A percentile compares a stretch with the other conserved stretches of the same genome.
These are phyloP conservation scores for Schoenoplectus tabernaemontani DNA, from an alignment of 202 grass and related monocot genomes.

Conservation along the genomic window DNA sequence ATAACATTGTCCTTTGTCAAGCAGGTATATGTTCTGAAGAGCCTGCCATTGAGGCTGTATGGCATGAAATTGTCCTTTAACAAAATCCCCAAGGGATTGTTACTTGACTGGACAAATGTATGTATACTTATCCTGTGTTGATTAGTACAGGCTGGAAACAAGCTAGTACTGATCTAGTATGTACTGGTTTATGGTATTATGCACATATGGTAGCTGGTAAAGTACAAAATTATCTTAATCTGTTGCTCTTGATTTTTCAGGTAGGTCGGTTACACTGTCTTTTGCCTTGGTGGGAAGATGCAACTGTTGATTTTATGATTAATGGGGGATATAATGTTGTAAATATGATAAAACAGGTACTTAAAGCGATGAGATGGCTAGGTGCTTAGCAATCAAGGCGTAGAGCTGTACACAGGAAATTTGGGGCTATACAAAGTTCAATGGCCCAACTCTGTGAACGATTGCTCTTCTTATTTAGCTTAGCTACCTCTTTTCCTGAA, in stretches of 20 bases:
- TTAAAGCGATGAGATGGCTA: not conserved
- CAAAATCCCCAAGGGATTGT: constrained; percentile 32
- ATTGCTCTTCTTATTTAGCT: not conserved
- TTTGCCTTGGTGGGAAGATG: constrained; percentile 94
- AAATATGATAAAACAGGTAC: constrained; percentile 67
- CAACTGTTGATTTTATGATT: constrained; percentile 84
- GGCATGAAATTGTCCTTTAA: constrained; percentile 52
- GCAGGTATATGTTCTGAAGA: constrained; percentile 62
- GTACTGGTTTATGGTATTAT: not conserved
- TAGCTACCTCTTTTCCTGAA: not conserved
- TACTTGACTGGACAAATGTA: constrained; percentile 70
- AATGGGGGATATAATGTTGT: constrained; percentile 86
- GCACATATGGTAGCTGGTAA: not conserved
- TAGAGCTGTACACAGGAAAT: not conserved
- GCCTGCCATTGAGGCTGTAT: constrained; percentile 43
- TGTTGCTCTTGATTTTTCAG: constrained; percentile 32
- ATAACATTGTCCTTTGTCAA: not conserved
- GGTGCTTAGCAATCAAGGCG: not conserved
- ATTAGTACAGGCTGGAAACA: not conserved
- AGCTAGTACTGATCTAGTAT: not conserved
- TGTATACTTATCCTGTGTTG: constrained; percentile 17
- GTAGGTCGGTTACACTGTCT: constrained; percentile 74
- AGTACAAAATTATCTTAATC: not conserved
- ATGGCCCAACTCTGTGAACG: not conserved
- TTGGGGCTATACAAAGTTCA: not conserved